Evolutionary conservation across 257 asterid genomes (phyloP).

Genomic region (Solanum bulbocastanum): DNA sequence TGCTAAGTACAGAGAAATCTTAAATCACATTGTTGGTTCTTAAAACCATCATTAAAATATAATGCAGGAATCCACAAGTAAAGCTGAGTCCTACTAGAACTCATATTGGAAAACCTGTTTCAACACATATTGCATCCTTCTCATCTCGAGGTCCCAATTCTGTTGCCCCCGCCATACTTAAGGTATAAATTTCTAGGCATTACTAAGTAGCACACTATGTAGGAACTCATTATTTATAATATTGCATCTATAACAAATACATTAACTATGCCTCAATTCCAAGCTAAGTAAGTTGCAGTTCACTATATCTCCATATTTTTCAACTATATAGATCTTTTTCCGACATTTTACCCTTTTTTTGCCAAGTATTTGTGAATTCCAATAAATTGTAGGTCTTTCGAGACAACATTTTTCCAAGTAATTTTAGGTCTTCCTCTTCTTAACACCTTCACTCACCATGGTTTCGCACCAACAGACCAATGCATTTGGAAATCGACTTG

Average conservation of each 20-base stretch:
- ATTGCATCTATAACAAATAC: not conserved
- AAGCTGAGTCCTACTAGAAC: slow-evolving; percentile 17
- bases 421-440: not conserved
- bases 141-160: slow-evolving; percentile 41
- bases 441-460: not conserved
- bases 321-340: not conserved
- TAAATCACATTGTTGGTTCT: not conserved
- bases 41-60: not conserved
- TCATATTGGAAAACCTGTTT: slow-evolving; percentile 14
- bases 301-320: not conserved
- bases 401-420: no score
- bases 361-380: no score
- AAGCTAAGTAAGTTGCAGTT: not conserved
- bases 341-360: not conserved
- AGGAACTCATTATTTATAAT: not conserved
- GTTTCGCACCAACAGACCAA: not conserved
- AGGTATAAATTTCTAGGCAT: slow-evolving; percentile 4
- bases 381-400: not conserved
- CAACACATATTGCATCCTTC: slow-evolving; percentile 17
- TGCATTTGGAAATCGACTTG: not conserved
- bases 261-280: not conserved
- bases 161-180: slow-evolving; percentile 22
- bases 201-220: not conserved
- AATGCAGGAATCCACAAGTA: slow-evolving; percentile 20
- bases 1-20: not conserved